Base-by-base conservation (phyloP, 208 protist genomes). In the Perkinsela sp. region DNA sequence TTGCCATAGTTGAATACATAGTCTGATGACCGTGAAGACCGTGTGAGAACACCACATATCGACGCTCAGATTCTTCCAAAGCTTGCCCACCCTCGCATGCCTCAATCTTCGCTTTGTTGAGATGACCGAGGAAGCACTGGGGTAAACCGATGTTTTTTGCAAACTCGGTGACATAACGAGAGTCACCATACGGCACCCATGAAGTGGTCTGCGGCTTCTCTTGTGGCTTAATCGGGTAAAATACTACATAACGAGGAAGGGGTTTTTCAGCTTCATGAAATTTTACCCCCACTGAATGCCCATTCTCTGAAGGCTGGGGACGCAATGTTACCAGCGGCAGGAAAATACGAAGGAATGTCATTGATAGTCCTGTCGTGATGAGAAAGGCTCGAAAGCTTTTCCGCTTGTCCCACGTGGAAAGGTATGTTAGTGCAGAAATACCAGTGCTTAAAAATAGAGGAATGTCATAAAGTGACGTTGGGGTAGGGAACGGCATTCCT, bases 31-130 rank as follows among this genome's bases (percentile, higher is more conserved):
- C 86, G 1, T 69, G 31, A 15, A 90, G 75, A 72, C 84, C 86
- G 74, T 92, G 86, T 72, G 82, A 88, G 71, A 89, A 88, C 29
- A 90, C 1, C 31, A 88, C 57, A 22, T 57, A 57, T 22, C 22
- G 6, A 22, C 22, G 40, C 22, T 57, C 40, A 57, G 6, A 6
- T 22, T 57, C 40, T 6, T 6, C 13, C 40, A 57, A 22, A 6
- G 40, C 13, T 57, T 6, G 40, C 13, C 13, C 40, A 22, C 22
- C 40, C 40, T 57, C 13, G 40, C 13, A 6, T 6, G 40, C 40
- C 22, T 57, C 40, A 22, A 57, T 57, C 40, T 6, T 57, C 22
- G 22, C 40, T 22, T 22, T 22, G 6, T 22, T 22, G 40, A 57
- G 40, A 22, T 57, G 40, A 6, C 40, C 13, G 13, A 57, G 40